phyloP scores from a whole-genome alignment of 2,329 filamentous ascomycete species.

The Neonectria coccinea region DNA sequence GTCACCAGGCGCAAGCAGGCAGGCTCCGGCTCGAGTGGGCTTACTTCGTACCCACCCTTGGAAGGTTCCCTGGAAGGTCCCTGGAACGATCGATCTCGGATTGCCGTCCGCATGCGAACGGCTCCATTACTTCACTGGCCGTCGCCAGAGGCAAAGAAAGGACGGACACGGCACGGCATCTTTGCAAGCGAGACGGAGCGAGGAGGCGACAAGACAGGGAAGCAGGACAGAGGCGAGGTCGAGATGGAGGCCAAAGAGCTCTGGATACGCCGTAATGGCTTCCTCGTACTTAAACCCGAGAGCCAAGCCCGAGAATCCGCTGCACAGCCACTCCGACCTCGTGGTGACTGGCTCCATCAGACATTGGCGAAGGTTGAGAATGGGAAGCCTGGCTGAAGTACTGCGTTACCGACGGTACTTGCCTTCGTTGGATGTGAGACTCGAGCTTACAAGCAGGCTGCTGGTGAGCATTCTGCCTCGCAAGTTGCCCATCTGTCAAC shows the following conservation, averaged over 20 bases:
- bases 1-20: slow-evolving; percentile 13
- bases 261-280: neutral
- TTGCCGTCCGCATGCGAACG: slow-evolving; percentile 15
- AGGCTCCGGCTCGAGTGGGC: slow-evolving; percentile 4
- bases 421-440: neutral
- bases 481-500: slow-evolving; percentile 3
- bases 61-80: slow-evolving; percentile 12
- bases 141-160: neutral
- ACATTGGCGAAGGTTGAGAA: slow-evolving; percentile 3
- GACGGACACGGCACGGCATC: neutral
- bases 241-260: neutral
- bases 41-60: slow-evolving; percentile 14
- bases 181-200: slow-evolving; percentile 3
- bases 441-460: neutral
- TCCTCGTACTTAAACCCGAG: neutral
- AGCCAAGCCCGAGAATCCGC: slow-evolving; percentile 24
- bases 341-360: slow-evolving; percentile 16
- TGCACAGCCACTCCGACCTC: slow-evolving; percentile 29
- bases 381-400: slow-evolving; percentile 24
- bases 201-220: slow-evolving; percentile 2
- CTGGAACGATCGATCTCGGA: slow-evolving; percentile 22
- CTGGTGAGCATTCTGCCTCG: slow-evolving; percentile 1
- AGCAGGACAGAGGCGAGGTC: neutral
- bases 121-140: slow-evolving; percentile 1
- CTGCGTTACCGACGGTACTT: slow-evolving; percentile 15